Evolutionary conservation across 371 early-diverging fungal species (phyloP).

Genomic region (Syncephalastrum racemosum): DNA sequence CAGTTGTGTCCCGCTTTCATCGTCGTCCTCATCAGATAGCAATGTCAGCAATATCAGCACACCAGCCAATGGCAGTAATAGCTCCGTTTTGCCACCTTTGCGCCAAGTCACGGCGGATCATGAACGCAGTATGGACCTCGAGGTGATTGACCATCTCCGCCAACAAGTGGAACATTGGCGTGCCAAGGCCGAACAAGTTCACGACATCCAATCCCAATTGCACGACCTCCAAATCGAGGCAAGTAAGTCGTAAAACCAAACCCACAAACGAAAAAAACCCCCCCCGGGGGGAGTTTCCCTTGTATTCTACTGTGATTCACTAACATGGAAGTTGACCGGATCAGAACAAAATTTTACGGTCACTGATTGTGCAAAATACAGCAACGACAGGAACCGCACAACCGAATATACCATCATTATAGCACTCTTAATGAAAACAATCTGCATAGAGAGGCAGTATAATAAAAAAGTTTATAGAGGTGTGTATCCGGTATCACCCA

Average conservation of each 20-base stretch:
- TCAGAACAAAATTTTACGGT: too few relatives aligned
- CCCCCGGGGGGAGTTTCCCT: too few relatives aligned
- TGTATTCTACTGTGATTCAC: too few relatives aligned
- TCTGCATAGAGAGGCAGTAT: background rate
- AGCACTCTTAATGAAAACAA: too few relatives aligned
- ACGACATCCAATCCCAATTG: slow-evolving; percentile 2
- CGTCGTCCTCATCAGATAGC: too few relatives aligned
- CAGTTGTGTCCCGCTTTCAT: too few relatives aligned
- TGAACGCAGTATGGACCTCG: background rate
- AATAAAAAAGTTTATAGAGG: slow-evolving; percentile 19
- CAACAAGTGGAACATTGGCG: slow-evolving; percentile 5
- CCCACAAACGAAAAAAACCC: too few relatives aligned
- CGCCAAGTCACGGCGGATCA: slow-evolving; percentile 4
- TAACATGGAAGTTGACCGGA: too few relatives aligned
- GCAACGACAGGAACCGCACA: too few relatives aligned
- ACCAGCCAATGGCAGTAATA: background rate
- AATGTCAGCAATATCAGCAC: too few relatives aligned
- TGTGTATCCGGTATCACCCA: slow-evolving; percentile 29
- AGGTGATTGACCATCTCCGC: slow-evolving; percentile 1
- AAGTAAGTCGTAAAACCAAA: background rate
- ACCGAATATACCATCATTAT: too few relatives aligned
- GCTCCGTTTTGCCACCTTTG: slow-evolving; percentile 1
- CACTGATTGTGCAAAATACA: too few relatives aligned
- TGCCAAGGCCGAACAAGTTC: background rate
- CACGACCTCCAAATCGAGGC: slow-evolving; percentile 5